Evolutionary conservation across 106 monocot species (phyloP).

Genomic region (Dendrobium catenatum): DNA sequence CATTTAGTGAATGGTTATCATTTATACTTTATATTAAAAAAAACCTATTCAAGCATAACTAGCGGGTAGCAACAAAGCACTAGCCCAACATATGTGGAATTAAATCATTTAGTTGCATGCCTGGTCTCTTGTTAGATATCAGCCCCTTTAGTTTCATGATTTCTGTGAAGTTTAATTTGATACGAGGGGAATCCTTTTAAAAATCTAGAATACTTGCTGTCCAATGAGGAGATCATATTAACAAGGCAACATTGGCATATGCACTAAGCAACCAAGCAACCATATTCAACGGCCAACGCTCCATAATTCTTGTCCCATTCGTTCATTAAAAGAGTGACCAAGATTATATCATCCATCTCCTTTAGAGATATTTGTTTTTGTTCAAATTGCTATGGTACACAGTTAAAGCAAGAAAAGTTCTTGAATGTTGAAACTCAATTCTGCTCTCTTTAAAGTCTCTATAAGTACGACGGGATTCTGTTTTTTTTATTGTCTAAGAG

Average conservation of each 20-base stretch:
- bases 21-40: not conserved
- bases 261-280: not conserved
- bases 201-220: not conserved
- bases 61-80: not conserved
- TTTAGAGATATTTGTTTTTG: not conserved
- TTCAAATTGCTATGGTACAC: no score
- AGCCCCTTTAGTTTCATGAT: not conserved
- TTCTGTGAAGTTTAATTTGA: not conserved
- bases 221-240: not conserved
- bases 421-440: not conserved
- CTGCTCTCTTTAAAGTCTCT: not conserved
- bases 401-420: not conserved
- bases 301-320: not conserved
- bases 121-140: not conserved
- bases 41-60: not conserved
- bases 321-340: not conserved
- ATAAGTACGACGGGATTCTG: not conserved
- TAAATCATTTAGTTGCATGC: not conserved
- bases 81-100: not conserved
- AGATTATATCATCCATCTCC: not conserved
- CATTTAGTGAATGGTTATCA: not conserved
- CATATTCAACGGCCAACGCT: not conserved
- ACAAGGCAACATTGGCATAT: not conserved
- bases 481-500: constrained; percentile 2
- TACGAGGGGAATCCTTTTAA: not conserved